A percentile compares a stretch with the other conserved stretches of the same genome.
phyloP scores from a whole-genome alignment of 176 grass and related monocot species.

The Avena atlantica region DNA sequence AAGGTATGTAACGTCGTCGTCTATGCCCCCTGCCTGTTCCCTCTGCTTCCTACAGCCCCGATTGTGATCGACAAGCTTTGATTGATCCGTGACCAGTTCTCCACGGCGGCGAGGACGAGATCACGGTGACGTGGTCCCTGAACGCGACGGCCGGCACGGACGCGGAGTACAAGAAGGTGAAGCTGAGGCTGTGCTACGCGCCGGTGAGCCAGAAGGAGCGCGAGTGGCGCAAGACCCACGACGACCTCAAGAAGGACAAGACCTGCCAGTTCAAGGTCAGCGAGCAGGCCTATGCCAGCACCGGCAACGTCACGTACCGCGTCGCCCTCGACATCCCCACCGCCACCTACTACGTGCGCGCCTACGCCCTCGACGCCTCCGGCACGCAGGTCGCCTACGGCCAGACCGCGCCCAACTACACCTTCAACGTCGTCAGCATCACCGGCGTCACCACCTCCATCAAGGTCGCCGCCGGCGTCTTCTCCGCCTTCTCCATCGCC shows the following conservation, averaged over 20 bases:
- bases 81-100: conserved; percentile 43
- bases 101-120: conserved; percentile 57
- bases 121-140: conserved; percentile 66
- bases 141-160: conserved; percentile 41
- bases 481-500: conserved; percentile 62
- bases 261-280: conserved; percentile 83
- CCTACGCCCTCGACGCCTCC: conserved; percentile 59
- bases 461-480: conserved; percentile 51
- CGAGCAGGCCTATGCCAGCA: conserved; percentile 41
- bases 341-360: conserved; percentile 67
- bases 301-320: conserved; percentile 35
- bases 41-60: too few relatives aligned
- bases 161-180: conserved; percentile 59
- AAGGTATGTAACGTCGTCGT: conserved; percentile 48
- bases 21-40: too few relatives aligned
- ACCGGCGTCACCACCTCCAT: conserved; percentile 50
- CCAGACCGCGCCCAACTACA: conserved; percentile 46
- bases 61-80: too few relatives aligned
- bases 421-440: conserved; percentile 56
- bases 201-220: conserved; percentile 81
- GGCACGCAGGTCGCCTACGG: conserved; percentile 55
- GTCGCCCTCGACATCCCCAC: conserved; percentile 53
- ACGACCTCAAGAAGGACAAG: conserved; percentile 87
- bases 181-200: conserved; percentile 80
- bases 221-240: conserved; percentile 71